Conservation (phyloP, 2,329 filamentous ascomycete genomes). For the Didymellaceae sp. region DNA sequence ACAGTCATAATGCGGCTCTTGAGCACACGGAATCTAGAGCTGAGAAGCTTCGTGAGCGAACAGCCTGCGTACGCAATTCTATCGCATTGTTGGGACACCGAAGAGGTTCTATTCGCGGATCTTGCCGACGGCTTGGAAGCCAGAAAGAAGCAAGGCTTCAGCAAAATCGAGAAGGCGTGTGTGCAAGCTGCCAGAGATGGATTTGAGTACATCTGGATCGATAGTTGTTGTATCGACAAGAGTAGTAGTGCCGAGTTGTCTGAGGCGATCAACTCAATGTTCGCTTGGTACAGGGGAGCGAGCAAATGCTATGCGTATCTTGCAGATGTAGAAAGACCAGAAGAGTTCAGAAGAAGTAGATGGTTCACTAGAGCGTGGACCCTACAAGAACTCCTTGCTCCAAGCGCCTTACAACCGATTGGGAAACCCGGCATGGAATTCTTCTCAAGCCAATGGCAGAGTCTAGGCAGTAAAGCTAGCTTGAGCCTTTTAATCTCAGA, state of each 20-base stretch:
- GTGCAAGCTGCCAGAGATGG: conserved; percentile 13
- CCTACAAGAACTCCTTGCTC: conserved; percentile 28
- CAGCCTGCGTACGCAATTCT: conserved; percentile 25
- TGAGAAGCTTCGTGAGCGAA: conserved; percentile 17
- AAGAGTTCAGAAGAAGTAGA: conserved; percentile 7
- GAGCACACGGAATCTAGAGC: conserved; percentile 3
- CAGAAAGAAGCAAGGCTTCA: conserved; percentile 18
- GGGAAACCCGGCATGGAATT: conserved; percentile 15
- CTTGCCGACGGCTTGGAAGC: conserved; percentile 13
- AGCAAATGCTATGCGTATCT: conserved; percentile 25
- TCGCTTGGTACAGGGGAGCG: conserved; percentile 23
- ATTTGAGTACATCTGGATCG: conserved; percentile 20
- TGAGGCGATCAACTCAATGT: conserved; percentile 27
- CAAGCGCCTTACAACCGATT: conserved; percentile 3
- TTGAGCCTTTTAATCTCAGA: neutral
- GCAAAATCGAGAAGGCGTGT: conserved; percentile 26
- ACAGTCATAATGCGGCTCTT: conserved; percentile 21
- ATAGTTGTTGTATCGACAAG: conserved; percentile 35
- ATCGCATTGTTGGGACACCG: conserved; percentile 25
- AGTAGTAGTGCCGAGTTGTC: conserved; percentile 22
- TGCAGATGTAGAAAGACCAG: conserved; percentile 6
- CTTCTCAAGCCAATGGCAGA: conserved; percentile 15
- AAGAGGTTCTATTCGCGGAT: conserved; percentile 24
- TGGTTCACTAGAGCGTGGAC: conserved; percentile 29
- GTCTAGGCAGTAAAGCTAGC: conserved; percentile 7